phyloP scores from a whole-genome alignment of 148 eudicot species.

The Fagopyrum esculentum region DNA sequence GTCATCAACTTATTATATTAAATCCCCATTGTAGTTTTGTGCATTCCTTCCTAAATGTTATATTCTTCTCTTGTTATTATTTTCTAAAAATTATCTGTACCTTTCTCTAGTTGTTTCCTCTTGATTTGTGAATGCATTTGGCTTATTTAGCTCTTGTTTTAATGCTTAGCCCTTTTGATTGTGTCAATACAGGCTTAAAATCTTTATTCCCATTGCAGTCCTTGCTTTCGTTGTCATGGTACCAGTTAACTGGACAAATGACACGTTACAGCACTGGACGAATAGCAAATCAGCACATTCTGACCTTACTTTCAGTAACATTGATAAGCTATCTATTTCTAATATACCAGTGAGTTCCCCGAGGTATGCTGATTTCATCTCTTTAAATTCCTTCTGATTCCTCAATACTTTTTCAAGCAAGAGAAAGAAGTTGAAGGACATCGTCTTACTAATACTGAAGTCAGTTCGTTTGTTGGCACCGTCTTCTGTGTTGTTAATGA shows the following conservation, averaged over 20 bases:
- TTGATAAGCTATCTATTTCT: slow-evolving; percentile 70
- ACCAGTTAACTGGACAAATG: slow-evolving; percentile 59
- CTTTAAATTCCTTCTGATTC: not conserved
- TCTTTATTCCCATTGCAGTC: slow-evolving; percentile 51
- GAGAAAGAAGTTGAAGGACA: no score
- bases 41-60: no score
- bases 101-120: not conserved
- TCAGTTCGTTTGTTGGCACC: no score
- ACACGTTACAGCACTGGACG: slow-evolving; percentile 27
- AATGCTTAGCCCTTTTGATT: not conserved
- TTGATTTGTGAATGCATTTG: not conserved
- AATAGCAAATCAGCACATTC: slow-evolving; percentile 7
- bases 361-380: slow-evolving; percentile 28
- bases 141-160: not conserved
- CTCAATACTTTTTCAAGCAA: no score
- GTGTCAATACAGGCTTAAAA: slow-evolving; percentile 43
- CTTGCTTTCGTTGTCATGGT: slow-evolving; percentile 49
- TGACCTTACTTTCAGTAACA: slow-evolving; percentile 35
- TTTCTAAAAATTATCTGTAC: no score
- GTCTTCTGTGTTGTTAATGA: no score
- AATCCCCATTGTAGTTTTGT: no score
- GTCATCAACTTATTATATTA: not conserved
- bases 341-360: slow-evolving; percentile 46
- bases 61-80: no score
- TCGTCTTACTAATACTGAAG: no score